Base-by-base conservation (phyloP, 164 flowering plant species). In the Tinospora cordifolia region DNA sequence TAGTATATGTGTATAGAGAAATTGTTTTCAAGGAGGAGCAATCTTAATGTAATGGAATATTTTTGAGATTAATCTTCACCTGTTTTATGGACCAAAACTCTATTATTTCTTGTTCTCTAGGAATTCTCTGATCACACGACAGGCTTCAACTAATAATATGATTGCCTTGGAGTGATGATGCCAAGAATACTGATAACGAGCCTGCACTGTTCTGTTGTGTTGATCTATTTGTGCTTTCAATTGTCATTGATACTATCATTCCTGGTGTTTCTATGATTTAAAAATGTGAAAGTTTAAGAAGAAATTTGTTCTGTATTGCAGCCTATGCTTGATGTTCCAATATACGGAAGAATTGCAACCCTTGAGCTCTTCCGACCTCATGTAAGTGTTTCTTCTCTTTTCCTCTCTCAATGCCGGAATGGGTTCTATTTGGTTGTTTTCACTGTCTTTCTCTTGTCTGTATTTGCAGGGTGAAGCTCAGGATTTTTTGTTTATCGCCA, bases 271-370 rank as follows among this genome's bases (percentile, higher is more conserved):
- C 36, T 64, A 6, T 38, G 24, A 30, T 59, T 27, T 11, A 19
- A 34, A 57, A 38, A 21, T 24, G 27, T 34, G 10, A 26, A 40
- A 11, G 12, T 26, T 34, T 60, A 40, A 69, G 57, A 19, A 15
- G 1, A 26, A 39, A n/a, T 44, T 22, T 63, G 8, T 49, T 39
- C 22, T 26, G 15, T 14, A 63, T 36, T 82, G 80, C 89, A 94
- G 99, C 88, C 99, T 67, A 86, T 92, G 91, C 68, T 94, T 83
- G 99, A 94, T 83, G 96, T 92, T 66, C 99, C 99, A 39, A 87
- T 94, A 71, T 94, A 94, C 78, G 98, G 99, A 78, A 88, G 99
- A 84, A 94, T 94, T 76, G 97, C 98, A 62, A 94, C 99, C 10
- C 92, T 94, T 46, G 94, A 92, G 76, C 98, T 94, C 73, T 94